These are phyloP conservation scores for Xylariales sp. DNA, from an alignment of 2,329 filamentous ascomycete species.

Conservation along the genomic window DNA sequence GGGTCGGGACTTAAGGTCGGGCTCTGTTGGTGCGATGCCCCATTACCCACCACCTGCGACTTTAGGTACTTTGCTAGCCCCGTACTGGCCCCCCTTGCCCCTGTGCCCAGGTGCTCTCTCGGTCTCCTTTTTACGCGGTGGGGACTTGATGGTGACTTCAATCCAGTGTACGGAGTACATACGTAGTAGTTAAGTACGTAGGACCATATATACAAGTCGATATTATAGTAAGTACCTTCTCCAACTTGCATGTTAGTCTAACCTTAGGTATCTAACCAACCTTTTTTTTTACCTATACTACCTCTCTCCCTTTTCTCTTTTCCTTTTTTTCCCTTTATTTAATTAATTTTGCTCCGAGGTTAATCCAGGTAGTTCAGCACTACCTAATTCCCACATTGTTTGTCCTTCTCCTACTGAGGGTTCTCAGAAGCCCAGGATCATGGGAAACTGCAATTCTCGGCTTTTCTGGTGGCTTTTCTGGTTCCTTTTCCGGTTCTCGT, in stretches of 20 bases:
- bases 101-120: conserved; percentile 21
- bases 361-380: not conserved
- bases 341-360: not conserved
- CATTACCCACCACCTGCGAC: conserved; percentile 23
- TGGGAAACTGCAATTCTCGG: not conserved
- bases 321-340: conserved; percentile 4
- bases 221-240: no score
- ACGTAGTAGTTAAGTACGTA: no score
- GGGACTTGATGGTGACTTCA: conserved; percentile 24
- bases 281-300: not conserved
- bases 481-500: not conserved
- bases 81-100: not conserved
- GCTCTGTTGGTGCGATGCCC: conserved; percentile 30
- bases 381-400: no score
- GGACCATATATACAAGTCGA: no score
- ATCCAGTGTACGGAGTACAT: conserved; percentile 1
- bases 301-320: not conserved
- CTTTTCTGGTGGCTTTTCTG: not conserved
- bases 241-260: no score
- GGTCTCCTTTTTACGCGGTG: conserved; percentile 34
- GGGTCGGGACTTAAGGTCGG: conserved; percentile 26
- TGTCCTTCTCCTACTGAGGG: no score
- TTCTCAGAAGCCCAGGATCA: not conserved
- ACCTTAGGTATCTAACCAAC: no score
- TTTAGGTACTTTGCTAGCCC: not conserved